phyloP scores from a whole-genome alignment of 2,329 filamentous ascomycete species.

The Paradendryphiella salina region DNA sequence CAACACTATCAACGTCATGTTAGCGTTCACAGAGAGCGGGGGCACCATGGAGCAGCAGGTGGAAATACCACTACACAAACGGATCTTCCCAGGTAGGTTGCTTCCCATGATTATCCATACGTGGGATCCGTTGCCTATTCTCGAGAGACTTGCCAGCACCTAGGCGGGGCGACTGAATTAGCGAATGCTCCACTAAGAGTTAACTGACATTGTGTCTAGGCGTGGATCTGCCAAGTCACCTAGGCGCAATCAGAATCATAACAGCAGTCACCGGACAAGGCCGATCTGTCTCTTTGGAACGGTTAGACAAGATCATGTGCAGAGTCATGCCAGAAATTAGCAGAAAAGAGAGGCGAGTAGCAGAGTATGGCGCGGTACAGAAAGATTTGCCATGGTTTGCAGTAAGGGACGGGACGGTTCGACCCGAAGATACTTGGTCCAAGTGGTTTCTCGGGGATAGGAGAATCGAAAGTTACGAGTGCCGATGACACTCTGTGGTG shows the following conservation, averaged over 20 bases:
- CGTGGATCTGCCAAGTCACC: constrained; percentile 15
- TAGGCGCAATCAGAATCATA: constrained; percentile 24
- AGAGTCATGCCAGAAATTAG: constrained; percentile 20
- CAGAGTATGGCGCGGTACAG: constrained; percentile 5
- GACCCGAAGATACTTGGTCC: constrained; percentile 31
- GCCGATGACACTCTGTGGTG: constrained; percentile 22
- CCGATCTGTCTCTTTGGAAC: constrained; percentile 17
- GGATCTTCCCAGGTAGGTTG: constrained; percentile 18
- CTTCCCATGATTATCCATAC: neutral
- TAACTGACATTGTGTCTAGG: constrained; percentile 9
- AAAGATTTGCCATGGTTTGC: constrained; percentile 34
- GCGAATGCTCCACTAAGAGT: neutral
- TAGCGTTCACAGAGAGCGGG: constrained; percentile 16
- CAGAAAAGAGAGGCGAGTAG: constrained; percentile 19
- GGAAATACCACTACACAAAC: constrained; percentile 23
- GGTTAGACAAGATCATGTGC: constrained; percentile 25
- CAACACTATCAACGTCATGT: constrained; percentile 13
- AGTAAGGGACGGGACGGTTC: constrained; percentile 37
- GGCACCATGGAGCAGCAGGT: constrained; percentile 15
- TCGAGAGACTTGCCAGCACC: neutral
- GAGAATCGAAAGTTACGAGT: constrained; percentile 45
- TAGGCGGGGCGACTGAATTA: neutral
- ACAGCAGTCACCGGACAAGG: constrained; percentile 18
- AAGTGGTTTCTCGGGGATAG: constrained; percentile 39
- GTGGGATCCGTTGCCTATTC: too few relatives aligned